These are phyloP conservation scores for Rhodotorula sp. DNA, from an alignment of 1,284 basidiomycete genomes.

Conservation along the genomic window DNA sequence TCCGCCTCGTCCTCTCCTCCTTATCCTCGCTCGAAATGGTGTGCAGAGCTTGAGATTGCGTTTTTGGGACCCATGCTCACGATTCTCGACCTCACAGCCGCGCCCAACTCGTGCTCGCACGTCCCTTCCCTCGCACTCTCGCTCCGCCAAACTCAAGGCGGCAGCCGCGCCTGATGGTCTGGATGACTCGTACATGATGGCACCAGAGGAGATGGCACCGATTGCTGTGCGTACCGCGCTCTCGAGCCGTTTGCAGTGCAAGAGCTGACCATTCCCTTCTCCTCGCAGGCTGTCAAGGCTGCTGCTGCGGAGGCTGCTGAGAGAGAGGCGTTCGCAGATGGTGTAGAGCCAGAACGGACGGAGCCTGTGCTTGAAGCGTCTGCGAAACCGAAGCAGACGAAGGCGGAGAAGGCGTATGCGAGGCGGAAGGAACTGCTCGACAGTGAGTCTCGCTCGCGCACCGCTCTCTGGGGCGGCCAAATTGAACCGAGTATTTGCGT, in stretches of 20 bases:
- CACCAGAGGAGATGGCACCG: slow-evolving; percentile 17
- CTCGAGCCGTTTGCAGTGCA: background rate
- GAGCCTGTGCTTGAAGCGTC: background rate
- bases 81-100: slow-evolving; percentile 4
- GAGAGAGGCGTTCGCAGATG: background rate
- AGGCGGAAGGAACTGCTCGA: slow-evolving; percentile 67
- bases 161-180: slow-evolving; percentile 15
- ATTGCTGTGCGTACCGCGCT: slow-evolving; percentile 3
- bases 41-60: too few species aligned
- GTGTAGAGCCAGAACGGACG: background rate
- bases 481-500: background rate
- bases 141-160: slow-evolving; percentile 5
- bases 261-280: background rate
- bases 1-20: background rate
- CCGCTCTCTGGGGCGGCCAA: slow-evolving; percentile 34
- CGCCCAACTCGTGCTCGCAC: slow-evolving; percentile 23
- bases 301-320: background rate
- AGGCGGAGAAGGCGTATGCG: slow-evolving; percentile 66
- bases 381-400: slow-evolving; percentile 50
- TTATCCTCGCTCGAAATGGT: background rate
- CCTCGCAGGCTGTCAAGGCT: slow-evolving; percentile 9
- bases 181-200: slow-evolving; percentile 28
- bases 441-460: slow-evolving; percentile 51
- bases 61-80: background rate
- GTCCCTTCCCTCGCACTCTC: slow-evolving; percentile 32